phyloP scores from a whole-genome alignment of 352 stramenopile genomes.

The Phytophthora sojae region DNA sequence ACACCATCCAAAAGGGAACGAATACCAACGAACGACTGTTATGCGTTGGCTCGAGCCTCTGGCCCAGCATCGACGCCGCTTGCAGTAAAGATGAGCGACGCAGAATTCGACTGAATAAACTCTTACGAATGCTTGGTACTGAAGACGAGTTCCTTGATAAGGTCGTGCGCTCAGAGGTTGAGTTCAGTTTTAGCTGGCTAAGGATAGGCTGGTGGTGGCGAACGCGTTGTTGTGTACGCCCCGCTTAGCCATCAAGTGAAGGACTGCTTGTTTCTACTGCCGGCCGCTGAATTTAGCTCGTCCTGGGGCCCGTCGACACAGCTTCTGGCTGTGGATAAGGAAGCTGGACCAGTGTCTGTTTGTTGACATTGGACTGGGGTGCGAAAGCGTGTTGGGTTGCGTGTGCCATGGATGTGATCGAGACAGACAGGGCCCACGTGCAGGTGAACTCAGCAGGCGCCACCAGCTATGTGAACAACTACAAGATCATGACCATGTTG shows the following conservation, averaged over 20 bases:
- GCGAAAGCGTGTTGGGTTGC: neutral
- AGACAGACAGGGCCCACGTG: conserved; percentile 69
- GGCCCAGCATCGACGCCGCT: conserved; percentile 46
- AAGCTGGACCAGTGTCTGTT: conserved; percentile 2
- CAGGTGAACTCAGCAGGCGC: conserved; percentile 66
- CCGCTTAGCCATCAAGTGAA: neutral
- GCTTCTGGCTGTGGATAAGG: neutral
- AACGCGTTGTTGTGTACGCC: neutral
- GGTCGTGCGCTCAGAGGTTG: neutral
- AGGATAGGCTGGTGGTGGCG: conserved; percentile 18
- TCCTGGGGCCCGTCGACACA: neutral
- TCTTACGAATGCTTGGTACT: neutral
- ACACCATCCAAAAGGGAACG: too few species aligned
- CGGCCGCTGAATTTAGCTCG: conserved; percentile 12
- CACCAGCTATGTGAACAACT: conserved; percentile 78
- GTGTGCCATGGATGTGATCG: conserved; percentile 56
- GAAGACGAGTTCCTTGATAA: conserved; percentile 9
- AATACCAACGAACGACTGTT: too few species aligned
- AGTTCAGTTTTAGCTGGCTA: conserved; percentile 8
- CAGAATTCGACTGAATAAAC: conserved; percentile 5
- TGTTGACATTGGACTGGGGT: neutral
- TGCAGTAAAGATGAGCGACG: conserved; percentile 29
- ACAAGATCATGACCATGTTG: conserved; percentile 67
- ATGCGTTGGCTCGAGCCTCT: too few species aligned
- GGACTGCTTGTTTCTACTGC: conserved; percentile 2